Percentiles rank a stretch among this genome's conserved stretches.
Conservation (phyloP, 495 filamentous ascomycete genomes). For the Sabuloglossum arenarium region DNA sequence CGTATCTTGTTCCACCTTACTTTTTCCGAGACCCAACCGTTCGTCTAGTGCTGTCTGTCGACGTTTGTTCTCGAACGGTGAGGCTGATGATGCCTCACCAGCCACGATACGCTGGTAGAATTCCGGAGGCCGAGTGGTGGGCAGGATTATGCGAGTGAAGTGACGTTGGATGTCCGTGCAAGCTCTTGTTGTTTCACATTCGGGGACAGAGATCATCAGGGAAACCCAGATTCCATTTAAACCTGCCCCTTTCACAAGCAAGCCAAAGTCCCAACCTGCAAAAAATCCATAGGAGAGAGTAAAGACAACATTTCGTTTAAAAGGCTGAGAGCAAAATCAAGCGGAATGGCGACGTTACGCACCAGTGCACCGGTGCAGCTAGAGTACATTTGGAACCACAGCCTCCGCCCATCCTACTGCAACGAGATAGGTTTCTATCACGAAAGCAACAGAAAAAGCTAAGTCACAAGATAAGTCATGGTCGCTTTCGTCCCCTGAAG, state of each 20-base stretch:
- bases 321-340: slow-evolving; percentile 3
- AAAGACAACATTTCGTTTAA: background rate
- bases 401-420: background rate
- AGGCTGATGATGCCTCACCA: background rate
- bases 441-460: background rate
- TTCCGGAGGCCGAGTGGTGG: background rate
- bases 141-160: background rate
- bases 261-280: background rate
- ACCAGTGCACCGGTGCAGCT: slow-evolving; percentile 2
- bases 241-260: slow-evolving; percentile 1
- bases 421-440: slow-evolving; percentile 1
- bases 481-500: background rate
- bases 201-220: background rate
- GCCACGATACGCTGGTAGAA: background rate
- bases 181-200: background rate
- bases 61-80: too few relatives aligned
- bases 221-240: slow-evolving; percentile 1
- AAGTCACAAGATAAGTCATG: background rate
- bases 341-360: slow-evolving; percentile 3
- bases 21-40: background rate
- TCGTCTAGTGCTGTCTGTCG: background rate
- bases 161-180: background rate
- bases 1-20: background rate
- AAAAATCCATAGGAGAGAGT: background rate
- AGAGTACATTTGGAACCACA: slow-evolving; percentile 1